phyloP scores from a whole-genome alignment of 108 stramenopile species.

The Cyclotella distinguenda region DNA sequence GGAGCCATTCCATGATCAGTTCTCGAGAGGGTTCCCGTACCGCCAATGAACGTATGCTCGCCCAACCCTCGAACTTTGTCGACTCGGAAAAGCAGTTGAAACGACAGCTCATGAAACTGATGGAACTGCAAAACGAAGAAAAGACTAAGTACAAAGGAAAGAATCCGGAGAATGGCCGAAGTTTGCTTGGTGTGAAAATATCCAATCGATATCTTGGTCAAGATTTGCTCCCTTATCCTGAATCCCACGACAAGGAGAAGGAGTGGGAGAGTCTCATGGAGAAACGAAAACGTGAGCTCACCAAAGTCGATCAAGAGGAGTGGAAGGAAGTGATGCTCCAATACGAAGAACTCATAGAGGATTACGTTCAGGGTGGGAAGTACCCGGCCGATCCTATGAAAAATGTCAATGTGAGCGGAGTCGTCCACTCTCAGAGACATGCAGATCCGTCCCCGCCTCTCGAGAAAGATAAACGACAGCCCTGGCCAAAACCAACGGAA shows the following conservation, averaged over 20 bases:
- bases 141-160: conserved; percentile 1
- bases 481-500: conserved; percentile 25
- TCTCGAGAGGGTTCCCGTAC: neutral
- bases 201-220: conserved; percentile 46
- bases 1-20: neutral
- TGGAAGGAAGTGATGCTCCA: conserved; percentile 35
- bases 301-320: conserved; percentile 24
- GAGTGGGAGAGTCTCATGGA: conserved; percentile 35
- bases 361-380: neutral
- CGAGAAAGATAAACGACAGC: neutral
- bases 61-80: conserved; percentile 35
- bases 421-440: neutral
- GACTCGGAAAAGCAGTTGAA: conserved; percentile 48
- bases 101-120: conserved; percentile 31
- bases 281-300: conserved; percentile 29
- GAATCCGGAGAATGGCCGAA: conserved; percentile 18
- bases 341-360: conserved; percentile 28
- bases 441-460: neutral
- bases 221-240: conserved; percentile 42
- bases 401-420: neutral
- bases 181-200: conserved; percentile 40
- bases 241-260: conserved; percentile 20
- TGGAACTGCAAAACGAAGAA: conserved; percentile 35
- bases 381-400: neutral
- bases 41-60: conserved; percentile 28